phyloP scores from a whole-genome alignment of 1,284 basidiomycete genomes.

The Cutaneotrichosporon cavernicola region DNA sequence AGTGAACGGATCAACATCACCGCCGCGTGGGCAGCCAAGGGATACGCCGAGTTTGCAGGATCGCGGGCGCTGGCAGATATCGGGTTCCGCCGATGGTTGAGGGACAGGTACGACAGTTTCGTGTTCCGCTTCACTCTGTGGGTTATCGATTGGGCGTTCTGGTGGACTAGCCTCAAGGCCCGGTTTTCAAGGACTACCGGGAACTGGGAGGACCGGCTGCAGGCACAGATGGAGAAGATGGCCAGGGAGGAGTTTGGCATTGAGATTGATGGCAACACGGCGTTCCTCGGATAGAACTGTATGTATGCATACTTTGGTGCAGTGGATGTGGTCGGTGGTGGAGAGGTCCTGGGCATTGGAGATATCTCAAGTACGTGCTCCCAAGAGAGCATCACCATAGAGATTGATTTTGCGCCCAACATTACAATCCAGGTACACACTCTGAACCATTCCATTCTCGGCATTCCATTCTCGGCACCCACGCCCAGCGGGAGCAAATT shows the following conservation, averaged over 20 bases:
- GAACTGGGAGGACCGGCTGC: constrained; percentile 50
- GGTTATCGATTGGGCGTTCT: constrained; percentile 55
- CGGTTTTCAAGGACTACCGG: constrained; percentile 34
- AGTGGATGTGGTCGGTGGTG: too few relatives aligned
- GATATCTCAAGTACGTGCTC: too few relatives aligned
- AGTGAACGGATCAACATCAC: constrained; percentile 84
- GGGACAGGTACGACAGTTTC: constrained; percentile 47
- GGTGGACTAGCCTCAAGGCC: constrained; percentile 44
- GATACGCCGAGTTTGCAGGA: constrained; percentile 58
- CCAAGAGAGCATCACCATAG: too few relatives aligned
- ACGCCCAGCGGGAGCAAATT: not conserved
- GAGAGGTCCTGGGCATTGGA: too few relatives aligned
- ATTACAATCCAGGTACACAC: too few relatives aligned
- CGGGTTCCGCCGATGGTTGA: constrained; percentile 48
- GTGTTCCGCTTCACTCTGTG: constrained; percentile 54
- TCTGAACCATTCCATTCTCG: too few relatives aligned
- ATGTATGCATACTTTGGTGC: too few relatives aligned
- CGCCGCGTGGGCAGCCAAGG: constrained; percentile 59
- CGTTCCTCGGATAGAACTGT: constrained; percentile 45
- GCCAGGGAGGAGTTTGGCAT: constrained; percentile 57
- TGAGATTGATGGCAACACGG: constrained; percentile 53
- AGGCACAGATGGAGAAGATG: constrained; percentile 52
- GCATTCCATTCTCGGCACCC: too few relatives aligned
- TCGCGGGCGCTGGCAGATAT: constrained; percentile 52
- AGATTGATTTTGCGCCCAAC: too few relatives aligned